Conservation (phyloP, 163 green algal species). For the Scenedesmus sp. region DNA sequence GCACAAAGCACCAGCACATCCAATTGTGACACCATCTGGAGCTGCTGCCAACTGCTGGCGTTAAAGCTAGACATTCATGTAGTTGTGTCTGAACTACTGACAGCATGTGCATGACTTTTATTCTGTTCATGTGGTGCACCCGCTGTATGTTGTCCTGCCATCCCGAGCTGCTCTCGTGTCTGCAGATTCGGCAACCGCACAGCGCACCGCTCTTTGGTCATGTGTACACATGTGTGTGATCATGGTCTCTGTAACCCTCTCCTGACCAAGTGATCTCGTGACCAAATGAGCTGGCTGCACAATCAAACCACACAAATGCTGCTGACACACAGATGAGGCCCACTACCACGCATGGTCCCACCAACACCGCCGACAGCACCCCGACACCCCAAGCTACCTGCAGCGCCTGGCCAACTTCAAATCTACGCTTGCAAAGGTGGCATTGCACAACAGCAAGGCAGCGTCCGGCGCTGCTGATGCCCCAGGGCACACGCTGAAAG, state of each 20-base stretch:
- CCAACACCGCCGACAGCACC: not conserved
- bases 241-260: too few relatives aligned
- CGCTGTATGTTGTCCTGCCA: too few relatives aligned
- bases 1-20: too few relatives aligned
- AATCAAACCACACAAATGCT: too few relatives aligned
- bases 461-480: conserved; percentile 12
- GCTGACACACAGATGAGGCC: conserved; percentile 37
- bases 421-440: not conserved
- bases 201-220: too few relatives aligned
- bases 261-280: too few relatives aligned
- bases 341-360: conserved; percentile 20
- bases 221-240: too few relatives aligned
- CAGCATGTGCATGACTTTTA: not conserved
- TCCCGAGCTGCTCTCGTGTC: too few relatives aligned
- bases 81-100: not conserved
- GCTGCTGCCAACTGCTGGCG: not conserved
- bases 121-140: too few relatives aligned
- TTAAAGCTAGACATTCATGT: not conserved
- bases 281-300: too few relatives aligned
- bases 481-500: conserved; percentile 24
- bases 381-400: not conserved
- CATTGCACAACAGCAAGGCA: conserved; percentile 33
- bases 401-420: conserved; percentile 10
- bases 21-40: not conserved
- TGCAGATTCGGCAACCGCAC: too few relatives aligned